Conservation (phyloP, 805 yeast species). For the Metschnikowia aberdeeniae region DNA sequence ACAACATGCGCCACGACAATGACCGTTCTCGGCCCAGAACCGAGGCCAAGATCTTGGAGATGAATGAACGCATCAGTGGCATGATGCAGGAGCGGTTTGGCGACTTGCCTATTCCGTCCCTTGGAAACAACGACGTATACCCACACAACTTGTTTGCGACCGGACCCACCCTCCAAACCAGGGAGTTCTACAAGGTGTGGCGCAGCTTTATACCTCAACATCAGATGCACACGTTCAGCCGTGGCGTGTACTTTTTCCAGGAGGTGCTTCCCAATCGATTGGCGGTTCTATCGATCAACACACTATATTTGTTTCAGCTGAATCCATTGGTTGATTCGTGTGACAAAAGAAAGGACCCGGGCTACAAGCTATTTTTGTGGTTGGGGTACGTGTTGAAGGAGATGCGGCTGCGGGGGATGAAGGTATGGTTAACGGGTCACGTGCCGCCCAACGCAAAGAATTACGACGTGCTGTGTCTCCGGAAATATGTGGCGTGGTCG, state of each 20-base stretch:
- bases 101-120: slow-evolving; percentile 55
- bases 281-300: slow-evolving; percentile 76
- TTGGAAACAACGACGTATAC: slow-evolving; percentile 86
- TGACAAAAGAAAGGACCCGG: slow-evolving; percentile 69
- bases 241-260: slow-evolving; percentile 69
- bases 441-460: slow-evolving; percentile 85
- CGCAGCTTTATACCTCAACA: slow-evolving; percentile 67
- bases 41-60: slow-evolving; percentile 63
- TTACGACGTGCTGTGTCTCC: slow-evolving; percentile 64
- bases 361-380: slow-evolving; percentile 74
- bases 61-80: slow-evolving; percentile 57
- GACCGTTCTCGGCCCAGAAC: slow-evolving; percentile 73
- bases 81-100: slow-evolving; percentile 52
- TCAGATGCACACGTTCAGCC: slow-evolving; percentile 68
- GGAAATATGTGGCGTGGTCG: slow-evolving; percentile 76
- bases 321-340: slow-evolving; percentile 84
- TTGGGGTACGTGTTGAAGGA: slow-evolving; percentile 70
- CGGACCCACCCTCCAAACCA: slow-evolving; percentile 85
- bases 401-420: slow-evolving; percentile 66
- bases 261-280: slow-evolving; percentile 78
- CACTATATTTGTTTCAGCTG: slow-evolving; percentile 67
- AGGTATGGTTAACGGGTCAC: slow-evolving; percentile 86
- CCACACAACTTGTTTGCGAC: slow-evolving; percentile 84
- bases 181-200: slow-evolving; percentile 76
- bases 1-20: slow-evolving; percentile 79